A percentile compares a stretch with the other conserved stretches of the same genome.
Conservation (phyloP, 371 early-diverging fungal genomes). For the Lichtheimia ramosa region DNA sequence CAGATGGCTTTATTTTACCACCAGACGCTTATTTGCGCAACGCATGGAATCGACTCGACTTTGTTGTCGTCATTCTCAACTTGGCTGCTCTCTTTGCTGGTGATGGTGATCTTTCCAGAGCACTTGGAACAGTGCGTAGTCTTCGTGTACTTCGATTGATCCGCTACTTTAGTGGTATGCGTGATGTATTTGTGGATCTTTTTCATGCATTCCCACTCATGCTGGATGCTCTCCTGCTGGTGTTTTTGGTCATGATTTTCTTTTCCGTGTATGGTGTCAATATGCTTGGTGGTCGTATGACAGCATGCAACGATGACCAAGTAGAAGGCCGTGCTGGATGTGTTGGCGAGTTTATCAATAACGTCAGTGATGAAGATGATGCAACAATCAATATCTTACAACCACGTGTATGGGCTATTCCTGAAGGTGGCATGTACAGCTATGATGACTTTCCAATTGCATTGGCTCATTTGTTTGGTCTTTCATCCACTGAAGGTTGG, state of each 20-base stretch:
- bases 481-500: slow-evolving; percentile 67
- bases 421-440: slow-evolving; percentile 45
- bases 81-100: slow-evolving; percentile 44
- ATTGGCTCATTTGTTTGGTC: slow-evolving; percentile 46
- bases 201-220: slow-evolving; percentile 57
- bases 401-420: slow-evolving; percentile 56
- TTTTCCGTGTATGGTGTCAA: slow-evolving; percentile 63
- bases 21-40: slow-evolving; percentile 53
- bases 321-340: slow-evolving; percentile 41
- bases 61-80: slow-evolving; percentile 53
- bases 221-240: slow-evolving; percentile 56
- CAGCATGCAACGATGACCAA: slow-evolving; percentile 47
- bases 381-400: slow-evolving; percentile 31
- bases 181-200: slow-evolving; percentile 56
- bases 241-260: slow-evolving; percentile 53
- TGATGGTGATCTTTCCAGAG: slow-evolving; percentile 33
- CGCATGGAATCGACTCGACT: slow-evolving; percentile 58
- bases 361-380: slow-evolving; percentile 36
- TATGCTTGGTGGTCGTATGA: slow-evolving; percentile 59
- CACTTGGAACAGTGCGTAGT: slow-evolving; percentile 49
- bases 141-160: slow-evolving; percentile 60
- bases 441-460: slow-evolving; percentile 53
- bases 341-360: slow-evolving; percentile 43
- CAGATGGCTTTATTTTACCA: slow-evolving; percentile 54
- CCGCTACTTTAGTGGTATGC: slow-evolving; percentile 58